Evolutionary conservation across 768 basidiomycete species (phyloP).

Genomic region (Boletus pseudopeckii): DNA sequence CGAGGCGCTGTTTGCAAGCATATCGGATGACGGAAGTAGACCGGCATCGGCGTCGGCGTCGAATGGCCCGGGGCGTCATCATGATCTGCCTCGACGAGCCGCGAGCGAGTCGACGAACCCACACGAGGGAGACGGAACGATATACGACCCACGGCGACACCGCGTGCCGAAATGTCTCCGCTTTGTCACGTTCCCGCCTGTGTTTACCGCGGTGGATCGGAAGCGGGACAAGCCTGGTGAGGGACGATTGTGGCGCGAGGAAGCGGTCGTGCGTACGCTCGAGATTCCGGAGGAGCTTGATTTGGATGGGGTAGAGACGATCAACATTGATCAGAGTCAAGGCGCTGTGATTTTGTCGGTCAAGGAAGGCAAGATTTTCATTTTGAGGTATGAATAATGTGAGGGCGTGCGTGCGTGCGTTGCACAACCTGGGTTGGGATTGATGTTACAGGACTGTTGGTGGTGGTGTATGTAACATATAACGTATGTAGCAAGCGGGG

Average conservation of each 20-base stretch:
- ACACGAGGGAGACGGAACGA: conserved; percentile 18
- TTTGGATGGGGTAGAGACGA: conserved; percentile 64
- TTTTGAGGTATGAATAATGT: conserved; percentile 57
- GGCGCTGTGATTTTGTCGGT: conserved; percentile 70
- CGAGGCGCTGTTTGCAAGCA: conserved; percentile 5
- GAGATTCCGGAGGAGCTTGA: conserved; percentile 64
- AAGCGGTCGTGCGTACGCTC: conserved; percentile 54
- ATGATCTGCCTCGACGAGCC: neutral
- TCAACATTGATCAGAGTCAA: conserved; percentile 76
- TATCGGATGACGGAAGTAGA: conserved; percentile 7
- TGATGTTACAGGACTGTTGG: neutral
- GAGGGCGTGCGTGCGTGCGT: neutral
- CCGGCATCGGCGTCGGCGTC: neutral
- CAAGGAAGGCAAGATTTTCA: conserved; percentile 67
- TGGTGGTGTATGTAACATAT: neutral
- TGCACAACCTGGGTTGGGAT: neutral
- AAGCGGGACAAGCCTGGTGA: conserved; percentile 20
- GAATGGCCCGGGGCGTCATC: conserved; percentile 1
- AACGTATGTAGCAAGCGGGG: neutral
- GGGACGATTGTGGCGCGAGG: conserved; percentile 26
- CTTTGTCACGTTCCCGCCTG: conserved; percentile 71
- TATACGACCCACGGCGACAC: conserved; percentile 25
- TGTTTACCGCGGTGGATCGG: conserved; percentile 22
- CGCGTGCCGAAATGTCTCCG: conserved; percentile 48
- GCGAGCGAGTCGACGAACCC: conserved; percentile 10